phyloP scores from a whole-genome alignment of 257 asterid species.

The Mitragyna speciosa region DNA sequence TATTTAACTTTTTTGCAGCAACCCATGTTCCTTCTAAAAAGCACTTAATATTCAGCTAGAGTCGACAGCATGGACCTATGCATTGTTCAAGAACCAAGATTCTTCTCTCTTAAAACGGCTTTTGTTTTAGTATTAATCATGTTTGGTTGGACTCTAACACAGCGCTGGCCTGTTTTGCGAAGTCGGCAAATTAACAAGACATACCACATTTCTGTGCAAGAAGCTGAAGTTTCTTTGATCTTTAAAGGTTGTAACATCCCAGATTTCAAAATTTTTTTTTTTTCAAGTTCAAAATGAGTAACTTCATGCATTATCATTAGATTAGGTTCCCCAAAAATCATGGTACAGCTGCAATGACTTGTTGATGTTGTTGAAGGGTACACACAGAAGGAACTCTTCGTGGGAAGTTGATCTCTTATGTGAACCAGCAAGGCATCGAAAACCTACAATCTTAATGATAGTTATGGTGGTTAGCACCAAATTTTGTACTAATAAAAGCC shows the following conservation, averaged over 20 bases:
- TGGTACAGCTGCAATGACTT: not conserved
- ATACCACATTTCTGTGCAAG: not conserved
- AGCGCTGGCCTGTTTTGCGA: slow-evolving; percentile 1
- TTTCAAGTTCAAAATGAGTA: not conserved
- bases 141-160: not conserved
- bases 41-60: not conserved
- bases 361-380: not conserved
- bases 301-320: not conserved
- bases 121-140: not conserved
- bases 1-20: slow-evolving; percentile 6
- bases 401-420: not conserved
- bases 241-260: not conserved
- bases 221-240: not conserved
- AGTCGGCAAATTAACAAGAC: not conserved
- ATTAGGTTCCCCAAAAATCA: not conserved
- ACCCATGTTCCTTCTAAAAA: slow-evolving; percentile 17
- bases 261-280: not conserved
- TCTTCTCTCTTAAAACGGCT: not conserved
- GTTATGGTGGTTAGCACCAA: not conserved
- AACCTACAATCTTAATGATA: not conserved
- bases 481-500: not conserved
- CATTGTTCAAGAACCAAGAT: slow-evolving; percentile 1
- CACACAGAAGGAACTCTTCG: not conserved
- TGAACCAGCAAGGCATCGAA: not conserved
- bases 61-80: not conserved